These are phyloP conservation scores for Brassica balearica DNA, from an alignment of 441 rosid species.

Conservation along the genomic window DNA sequence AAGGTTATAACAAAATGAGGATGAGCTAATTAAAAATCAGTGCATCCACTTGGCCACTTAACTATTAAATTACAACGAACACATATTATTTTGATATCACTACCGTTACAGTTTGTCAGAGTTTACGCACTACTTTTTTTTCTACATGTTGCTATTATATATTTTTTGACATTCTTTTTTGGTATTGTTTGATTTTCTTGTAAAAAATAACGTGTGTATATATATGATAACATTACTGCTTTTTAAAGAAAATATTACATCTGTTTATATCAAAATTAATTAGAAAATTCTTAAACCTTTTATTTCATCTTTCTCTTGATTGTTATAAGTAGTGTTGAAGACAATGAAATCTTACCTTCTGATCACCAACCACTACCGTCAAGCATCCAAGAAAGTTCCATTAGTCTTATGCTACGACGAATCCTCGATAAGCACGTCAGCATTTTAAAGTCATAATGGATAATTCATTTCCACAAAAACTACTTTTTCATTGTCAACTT, in stretches of 20 bases:
- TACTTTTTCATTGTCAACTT: neutral
- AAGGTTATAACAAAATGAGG: too few species aligned
- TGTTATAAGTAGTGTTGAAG: neutral
- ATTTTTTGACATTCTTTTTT: neutral
- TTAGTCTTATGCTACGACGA: constrained; percentile 21
- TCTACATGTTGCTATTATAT: neutral
- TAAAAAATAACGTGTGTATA: neutral
- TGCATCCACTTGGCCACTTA: too few species aligned
- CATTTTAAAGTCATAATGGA: constrained; percentile 17
- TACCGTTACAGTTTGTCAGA: too few species aligned
- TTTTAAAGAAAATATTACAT: too few species aligned
- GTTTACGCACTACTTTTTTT: too few species aligned
- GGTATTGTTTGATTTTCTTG: neutral
- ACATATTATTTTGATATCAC: too few species aligned
- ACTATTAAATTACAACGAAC: too few species aligned
- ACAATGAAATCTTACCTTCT: constrained; percentile 33
- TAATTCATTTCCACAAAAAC: constrained; percentile 11
- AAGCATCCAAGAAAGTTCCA: constrained; percentile 38
- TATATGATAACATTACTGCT: neutral
- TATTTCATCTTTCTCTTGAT: neutral
- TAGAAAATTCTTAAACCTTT: neutral
- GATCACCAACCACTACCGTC: constrained; percentile 39
- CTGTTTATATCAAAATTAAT: neutral
- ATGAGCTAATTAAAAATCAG: too few species aligned
- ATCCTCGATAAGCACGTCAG: constrained; percentile 27